These are phyloP conservation scores for Vitis riparia DNA, from an alignment of 164 flowering plant species.

Conservation along the genomic window DNA sequence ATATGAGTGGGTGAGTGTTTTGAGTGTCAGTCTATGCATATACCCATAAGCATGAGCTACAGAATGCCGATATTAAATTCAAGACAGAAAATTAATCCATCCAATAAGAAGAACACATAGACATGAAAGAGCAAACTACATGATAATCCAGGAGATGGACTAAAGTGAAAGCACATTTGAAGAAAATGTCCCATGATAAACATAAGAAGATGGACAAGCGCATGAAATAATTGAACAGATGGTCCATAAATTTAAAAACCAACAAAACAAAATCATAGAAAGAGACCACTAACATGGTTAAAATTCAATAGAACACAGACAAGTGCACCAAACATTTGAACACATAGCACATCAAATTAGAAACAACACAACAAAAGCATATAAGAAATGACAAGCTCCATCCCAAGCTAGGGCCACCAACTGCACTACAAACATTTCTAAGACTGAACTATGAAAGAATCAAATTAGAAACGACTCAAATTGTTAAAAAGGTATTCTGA, in stretches of 20 bases:
- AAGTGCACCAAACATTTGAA: background rate
- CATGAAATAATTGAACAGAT: background rate
- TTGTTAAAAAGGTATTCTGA: too few relatives aligned
- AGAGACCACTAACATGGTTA: background rate
- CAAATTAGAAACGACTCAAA: too few relatives aligned
- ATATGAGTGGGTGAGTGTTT: too few relatives aligned
- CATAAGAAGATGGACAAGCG: background rate
- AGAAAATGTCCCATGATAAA: background rate
- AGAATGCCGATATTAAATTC: too few relatives aligned
- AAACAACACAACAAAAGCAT: background rate
- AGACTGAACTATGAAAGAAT: too few relatives aligned
- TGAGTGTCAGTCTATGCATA: too few relatives aligned
- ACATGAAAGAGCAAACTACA: background rate
- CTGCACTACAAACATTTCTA: background rate
- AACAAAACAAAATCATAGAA: too few relatives aligned
- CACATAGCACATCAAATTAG: background rate
- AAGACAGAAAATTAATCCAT: background rate
- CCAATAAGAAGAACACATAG: background rate
- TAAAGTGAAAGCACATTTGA: background rate
- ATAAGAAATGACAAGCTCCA: background rate
- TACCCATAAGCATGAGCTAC: too few relatives aligned
- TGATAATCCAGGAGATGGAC: background rate
- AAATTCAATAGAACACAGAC: background rate
- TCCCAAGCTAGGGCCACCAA: background rate
- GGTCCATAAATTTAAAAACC: too few relatives aligned